phyloP scores from a whole-genome alignment of 257 asterid genomes.

The Cordia subcordata region DNA sequence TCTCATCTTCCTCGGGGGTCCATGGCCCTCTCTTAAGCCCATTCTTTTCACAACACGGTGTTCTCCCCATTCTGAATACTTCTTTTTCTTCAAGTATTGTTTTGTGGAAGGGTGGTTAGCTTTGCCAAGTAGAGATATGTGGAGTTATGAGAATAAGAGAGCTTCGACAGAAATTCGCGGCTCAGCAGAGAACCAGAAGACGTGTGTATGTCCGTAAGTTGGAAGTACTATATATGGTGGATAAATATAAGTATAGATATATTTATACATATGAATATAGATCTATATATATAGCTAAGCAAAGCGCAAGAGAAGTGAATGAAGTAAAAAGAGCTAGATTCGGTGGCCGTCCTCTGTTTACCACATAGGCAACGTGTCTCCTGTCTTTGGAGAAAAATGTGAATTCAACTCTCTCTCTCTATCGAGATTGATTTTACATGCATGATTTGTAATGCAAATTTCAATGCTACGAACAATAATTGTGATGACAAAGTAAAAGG shows the following conservation, averaged over 20 bases:
- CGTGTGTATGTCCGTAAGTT: conserved; percentile 13
- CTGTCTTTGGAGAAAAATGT: conserved; percentile 21
- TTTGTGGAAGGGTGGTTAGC: conserved; percentile 12
- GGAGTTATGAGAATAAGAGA: background rate
- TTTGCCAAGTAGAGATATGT: background rate
- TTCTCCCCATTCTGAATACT: conserved; percentile 48
- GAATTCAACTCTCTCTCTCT: conserved; percentile 11
- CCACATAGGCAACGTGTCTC: conserved; percentile 78
- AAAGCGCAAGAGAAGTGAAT: background rate
- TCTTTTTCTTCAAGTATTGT: background rate
- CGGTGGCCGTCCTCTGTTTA: conserved; percentile 76
- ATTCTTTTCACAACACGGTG: conserved; percentile 77
- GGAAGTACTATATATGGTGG: background rate
- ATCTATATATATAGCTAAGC: conserved; percentile 5
- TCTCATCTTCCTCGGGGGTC: conserved; percentile 81
- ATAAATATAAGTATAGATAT: background rate
- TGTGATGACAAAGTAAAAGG: too few relatives aligned
- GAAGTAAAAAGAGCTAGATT: conserved; percentile 32
- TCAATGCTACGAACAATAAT: too few relatives aligned
- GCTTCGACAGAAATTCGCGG: too few relatives aligned
- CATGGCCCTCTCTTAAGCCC: conserved; percentile 91
- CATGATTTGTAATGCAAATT: background rate
- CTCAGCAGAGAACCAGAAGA: conserved; percentile 5
- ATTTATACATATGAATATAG: conserved; percentile 10
- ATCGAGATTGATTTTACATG: background rate